A percentile compares a stretch with the other conserved stretches of the same genome.
These are phyloP conservation scores for Ogataea corticis DNA, from an alignment of 805 yeast species.

Conservation along the genomic window DNA sequence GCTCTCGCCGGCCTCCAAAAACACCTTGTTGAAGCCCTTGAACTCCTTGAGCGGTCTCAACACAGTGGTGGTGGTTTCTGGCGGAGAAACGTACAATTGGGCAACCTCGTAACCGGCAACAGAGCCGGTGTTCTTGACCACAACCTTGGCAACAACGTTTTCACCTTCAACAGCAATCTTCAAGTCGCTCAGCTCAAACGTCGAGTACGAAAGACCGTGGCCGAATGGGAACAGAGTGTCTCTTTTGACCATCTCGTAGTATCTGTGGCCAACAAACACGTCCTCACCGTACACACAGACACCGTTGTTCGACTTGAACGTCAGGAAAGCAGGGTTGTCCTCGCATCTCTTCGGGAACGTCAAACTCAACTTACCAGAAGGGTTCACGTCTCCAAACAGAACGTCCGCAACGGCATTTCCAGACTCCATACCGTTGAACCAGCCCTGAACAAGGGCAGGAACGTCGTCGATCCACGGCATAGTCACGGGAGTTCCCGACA, in stretches of 20 bases:
- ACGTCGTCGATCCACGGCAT: conserved; percentile 52
- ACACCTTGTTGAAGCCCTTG: conserved; percentile 56
- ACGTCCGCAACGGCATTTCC: conserved; percentile 64
- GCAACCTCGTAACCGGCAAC: conserved; percentile 54
- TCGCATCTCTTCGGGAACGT: conserved; percentile 52
- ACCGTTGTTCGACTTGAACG: conserved; percentile 52
- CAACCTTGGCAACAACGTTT: conserved; percentile 33
- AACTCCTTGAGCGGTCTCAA: conserved; percentile 58
- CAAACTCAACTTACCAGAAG: conserved; percentile 58
- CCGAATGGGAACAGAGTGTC: conserved; percentile 62
- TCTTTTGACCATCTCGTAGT: conserved; percentile 51
- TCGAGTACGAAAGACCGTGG: conserved; percentile 59
- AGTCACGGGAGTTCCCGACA: conserved; percentile 62
- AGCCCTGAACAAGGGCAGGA: conserved; percentile 49
- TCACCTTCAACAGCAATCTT: conserved; percentile 31
- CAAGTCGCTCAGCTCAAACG: conserved; percentile 44
- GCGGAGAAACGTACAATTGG: conserved; percentile 50
- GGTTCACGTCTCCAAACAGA: conserved; percentile 58
- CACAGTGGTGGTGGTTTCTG: conserved; percentile 36
- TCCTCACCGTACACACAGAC: conserved; percentile 64
- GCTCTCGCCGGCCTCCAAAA: conserved; percentile 45
- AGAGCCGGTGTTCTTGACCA: conserved; percentile 49
- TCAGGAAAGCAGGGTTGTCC: conserved; percentile 59
- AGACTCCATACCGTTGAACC: conserved; percentile 58
- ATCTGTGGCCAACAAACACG: conserved; percentile 62